Base-by-base conservation (phyloP, 2,329 filamentous ascomycete genomes). In the Fusarium sp. region DNA sequence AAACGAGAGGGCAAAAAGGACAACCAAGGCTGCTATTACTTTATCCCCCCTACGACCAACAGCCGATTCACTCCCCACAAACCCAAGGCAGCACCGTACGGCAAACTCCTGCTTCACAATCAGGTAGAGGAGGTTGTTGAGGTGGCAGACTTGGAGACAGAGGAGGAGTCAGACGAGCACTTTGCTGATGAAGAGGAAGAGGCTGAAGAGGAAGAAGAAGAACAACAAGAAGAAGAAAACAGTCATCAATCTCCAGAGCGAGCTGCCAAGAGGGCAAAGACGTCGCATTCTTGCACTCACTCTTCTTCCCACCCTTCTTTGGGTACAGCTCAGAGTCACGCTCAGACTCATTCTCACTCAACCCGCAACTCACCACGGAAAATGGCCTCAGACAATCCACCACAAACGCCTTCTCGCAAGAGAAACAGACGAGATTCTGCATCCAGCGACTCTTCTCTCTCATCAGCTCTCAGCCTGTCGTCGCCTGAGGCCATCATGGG, bases 1-100 rank as follows among this genome's bases (percentile, higher is more conserved):
- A 89, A 89, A 75, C 82, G 79, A 61, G 83, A 88, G 67, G 87
- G 85, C 53, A 84, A 83, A 70, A 83, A 82, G 70, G 80, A 84
- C 68, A 79, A 85, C 74, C 78, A 82, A 72, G 81, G 82, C 63
- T 80, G 79, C 76, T 80, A 85, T 65, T 86, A 86, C 76, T 88
- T 88, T 75, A 81, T 83, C 38, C 81, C 83, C 17, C 81, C 81
- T 12, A 74, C 80, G n/a, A 80, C 80, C 32, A 80, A 79, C 72
- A 78, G 76, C 67, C 76, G 75, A 52, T 77, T 79, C 61, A 78
- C 79, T 26, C 80, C 81, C 17, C 82, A 79, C 69, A 79, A 80
- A 67, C 80, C 85, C 21, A 81, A 81, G 74, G 73, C 78, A 56
- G 84, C 84, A 38, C 84, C 85, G 3, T 87, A 86, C 76, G 76